These are phyloP conservation scores for Aspergillus hiratsukae DNA, from an alignment of 2,329 filamentous ascomycete species.

Conservation along the genomic window DNA sequence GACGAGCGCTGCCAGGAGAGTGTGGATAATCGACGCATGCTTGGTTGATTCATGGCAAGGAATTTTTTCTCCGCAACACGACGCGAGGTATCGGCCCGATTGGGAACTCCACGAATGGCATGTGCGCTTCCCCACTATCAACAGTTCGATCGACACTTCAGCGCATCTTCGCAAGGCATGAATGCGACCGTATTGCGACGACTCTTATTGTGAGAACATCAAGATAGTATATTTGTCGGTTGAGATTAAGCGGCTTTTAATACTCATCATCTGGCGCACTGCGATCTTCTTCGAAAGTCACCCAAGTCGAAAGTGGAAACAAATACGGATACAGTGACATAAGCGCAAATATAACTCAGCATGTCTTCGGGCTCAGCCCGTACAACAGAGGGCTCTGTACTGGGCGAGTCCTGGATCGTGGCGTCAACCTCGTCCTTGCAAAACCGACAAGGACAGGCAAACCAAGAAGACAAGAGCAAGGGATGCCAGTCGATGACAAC, in stretches of 20 bases:
- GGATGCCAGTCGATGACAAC: slow-evolving; percentile 20
- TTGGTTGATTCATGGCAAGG: slow-evolving; percentile 1
- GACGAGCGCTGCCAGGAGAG: slow-evolving; percentile 6
- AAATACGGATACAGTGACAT: background rate
- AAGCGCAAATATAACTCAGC: background rate
- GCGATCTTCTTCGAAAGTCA: background rate
- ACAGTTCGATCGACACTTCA: background rate
- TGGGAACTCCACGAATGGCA: slow-evolving; percentile 1
- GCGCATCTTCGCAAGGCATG: background rate
- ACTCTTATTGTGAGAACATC: background rate
- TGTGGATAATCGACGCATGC: slow-evolving; percentile 18
- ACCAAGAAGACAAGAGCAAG: slow-evolving; percentile 10
- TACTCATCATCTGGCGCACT: background rate
- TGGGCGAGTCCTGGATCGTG: slow-evolving; percentile 39
- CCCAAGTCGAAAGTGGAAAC: background rate
- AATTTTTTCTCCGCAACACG: slow-evolving; percentile 11
- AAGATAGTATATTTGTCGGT: background rate
- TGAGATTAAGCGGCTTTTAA: background rate
- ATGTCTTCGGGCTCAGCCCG: background rate
- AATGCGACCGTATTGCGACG: background rate
- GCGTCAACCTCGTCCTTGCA: slow-evolving; percentile 16
- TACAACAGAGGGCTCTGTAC: slow-evolving; percentile 12
- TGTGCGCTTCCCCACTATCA: background rate
- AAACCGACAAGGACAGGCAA: slow-evolving; percentile 11
- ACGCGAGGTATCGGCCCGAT: slow-evolving; percentile 10